These are phyloP conservation scores for Vitis hybrid DNA, from an alignment of 177 flowering plant genomes.

Conservation along the genomic window DNA sequence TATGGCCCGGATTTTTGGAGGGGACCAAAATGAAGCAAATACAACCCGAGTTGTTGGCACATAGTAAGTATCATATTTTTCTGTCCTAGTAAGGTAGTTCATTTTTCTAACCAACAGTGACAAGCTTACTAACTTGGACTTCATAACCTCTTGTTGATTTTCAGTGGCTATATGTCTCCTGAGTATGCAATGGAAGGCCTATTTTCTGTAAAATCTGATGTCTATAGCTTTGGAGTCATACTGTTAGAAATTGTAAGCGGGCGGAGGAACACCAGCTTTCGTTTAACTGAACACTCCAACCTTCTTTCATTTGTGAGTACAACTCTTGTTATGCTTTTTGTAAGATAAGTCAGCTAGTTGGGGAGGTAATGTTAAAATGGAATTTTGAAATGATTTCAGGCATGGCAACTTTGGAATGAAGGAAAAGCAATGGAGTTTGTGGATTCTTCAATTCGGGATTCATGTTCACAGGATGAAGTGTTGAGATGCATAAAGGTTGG, in stretches of 20 bases:
- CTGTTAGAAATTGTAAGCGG: constrained; percentile 39
- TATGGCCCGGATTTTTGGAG: constrained; percentile 50
- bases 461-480: constrained; percentile 23
- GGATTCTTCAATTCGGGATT: constrained; percentile 28
- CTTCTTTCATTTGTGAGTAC: constrained; percentile 35
- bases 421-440: constrained; percentile 30
- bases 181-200: constrained; percentile 57
- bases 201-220: constrained; percentile 47
- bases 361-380: neutral
- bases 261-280: constrained; percentile 39
- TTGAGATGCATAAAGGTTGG: constrained; percentile 46
- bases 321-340: neutral
- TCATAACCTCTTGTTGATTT: neutral
- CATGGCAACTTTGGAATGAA: constrained; percentile 55
- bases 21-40: constrained; percentile 40
- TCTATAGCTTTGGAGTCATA: constrained; percentile 45
- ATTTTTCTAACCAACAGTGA: neutral
- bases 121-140: neutral
- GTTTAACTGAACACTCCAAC: constrained; percentile 19
- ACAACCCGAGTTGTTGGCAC: constrained; percentile 51
- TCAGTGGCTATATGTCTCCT: constrained; percentile 52
- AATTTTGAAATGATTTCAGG: constrained; percentile 26
- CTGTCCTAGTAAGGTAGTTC: neutral
- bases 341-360: too few species aligned
- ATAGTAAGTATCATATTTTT: constrained; percentile 30